These are phyloP conservation scores for Fusarium fujikuroi DNA, from an alignment of 2,329 filamentous ascomycete genomes.

Conservation along the genomic window DNA sequence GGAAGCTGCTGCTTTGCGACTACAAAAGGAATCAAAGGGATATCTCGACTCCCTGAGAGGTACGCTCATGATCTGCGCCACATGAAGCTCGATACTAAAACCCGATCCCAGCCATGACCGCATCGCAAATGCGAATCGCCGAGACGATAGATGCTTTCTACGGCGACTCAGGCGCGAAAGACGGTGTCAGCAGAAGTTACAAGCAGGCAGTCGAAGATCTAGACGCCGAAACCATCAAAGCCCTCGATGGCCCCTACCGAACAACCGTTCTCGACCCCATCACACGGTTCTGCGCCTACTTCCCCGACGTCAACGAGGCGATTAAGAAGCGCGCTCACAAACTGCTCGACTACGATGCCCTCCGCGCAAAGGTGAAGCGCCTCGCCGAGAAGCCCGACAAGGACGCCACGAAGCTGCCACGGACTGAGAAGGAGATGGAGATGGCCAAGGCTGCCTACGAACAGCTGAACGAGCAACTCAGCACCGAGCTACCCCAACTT, in stretches of 20 bases:
- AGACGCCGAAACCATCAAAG: conserved; percentile 98
- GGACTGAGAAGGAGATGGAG: conserved; percentile 95
- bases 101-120: conserved; percentile 84
- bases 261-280: conserved; percentile 97
- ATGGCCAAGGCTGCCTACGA: conserved; percentile 95
- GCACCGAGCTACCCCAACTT: conserved; percentile 89
- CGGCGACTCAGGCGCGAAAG: conserved; percentile 91
- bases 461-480: conserved; percentile 95
- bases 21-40: conserved; percentile 98
- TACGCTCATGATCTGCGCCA: conserved; percentile 47
- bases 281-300: conserved; percentile 95
- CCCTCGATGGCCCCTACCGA: conserved; percentile 93
- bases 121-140: conserved; percentile 98
- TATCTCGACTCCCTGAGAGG: conserved; percentile 95
- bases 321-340: conserved; percentile 99
- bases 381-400: conserved; percentile 99
- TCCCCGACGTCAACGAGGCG: conserved; percentile 98
- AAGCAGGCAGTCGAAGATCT: conserved; percentile 98
- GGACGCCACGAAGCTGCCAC: conserved; percentile 94
- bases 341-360: conserved; percentile 95
- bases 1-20: conserved; percentile 89
- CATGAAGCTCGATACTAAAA: conserved; percentile 17
- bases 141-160: conserved; percentile 99
- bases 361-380: conserved; percentile 96
- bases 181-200: conserved; percentile 95